Evolutionary conservation across 208 protist genomes (phyloP), one percentile per base, ranked within the genome.

Genomic region (Trypanosoma lewisi): DNA sequence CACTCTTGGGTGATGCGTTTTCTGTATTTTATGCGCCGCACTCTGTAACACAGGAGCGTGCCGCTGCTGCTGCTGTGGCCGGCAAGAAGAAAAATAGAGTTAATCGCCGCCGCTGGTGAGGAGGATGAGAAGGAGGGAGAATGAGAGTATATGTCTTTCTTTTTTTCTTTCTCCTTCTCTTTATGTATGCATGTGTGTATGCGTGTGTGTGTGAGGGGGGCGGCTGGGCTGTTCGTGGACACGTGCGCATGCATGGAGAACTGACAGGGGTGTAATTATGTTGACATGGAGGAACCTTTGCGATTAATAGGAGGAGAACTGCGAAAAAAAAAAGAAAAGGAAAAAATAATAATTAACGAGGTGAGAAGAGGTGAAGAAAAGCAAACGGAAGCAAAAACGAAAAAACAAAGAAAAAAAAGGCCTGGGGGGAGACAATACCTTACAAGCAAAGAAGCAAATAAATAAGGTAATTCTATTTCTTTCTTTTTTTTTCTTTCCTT

Each of bases 1-100:
- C 50, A 27, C 52, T 82, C n/a, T 72, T 94, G 14, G 84, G 82
- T 11, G 76, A 51, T 4, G 69, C 71, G 17, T 89, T 91, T 63
- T 58, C 64, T 2, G 63, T 77, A 0, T 76, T 52, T 12, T 94
- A 94, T 73, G 47, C 71, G 36, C 67, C 83, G 14, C 84, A 91
- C 74, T 65, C 54, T n/a, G 66, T 74, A 28, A 77, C 83, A 63
- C 83, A 90, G 62, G 77, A 88, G 64, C 69, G 78, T 8, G 73
- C 82, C 8, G 73, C 82, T 27, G 68, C 77, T 8, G 75, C 74
- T 19, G 68, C 70, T 23, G 61, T 73, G 21, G 77, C 73, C 2
- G 82, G 80, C 39, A 87, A 82, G 73, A 77, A 77, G 63, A 78
- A 77, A 48, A 76, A 78, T 56, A 59, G 64, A 44, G 37, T 49